These are phyloP conservation scores for Colletotrichum musae DNA, from an alignment of 2,329 filamentous ascomycete genomes.

Conservation along the genomic window DNA sequence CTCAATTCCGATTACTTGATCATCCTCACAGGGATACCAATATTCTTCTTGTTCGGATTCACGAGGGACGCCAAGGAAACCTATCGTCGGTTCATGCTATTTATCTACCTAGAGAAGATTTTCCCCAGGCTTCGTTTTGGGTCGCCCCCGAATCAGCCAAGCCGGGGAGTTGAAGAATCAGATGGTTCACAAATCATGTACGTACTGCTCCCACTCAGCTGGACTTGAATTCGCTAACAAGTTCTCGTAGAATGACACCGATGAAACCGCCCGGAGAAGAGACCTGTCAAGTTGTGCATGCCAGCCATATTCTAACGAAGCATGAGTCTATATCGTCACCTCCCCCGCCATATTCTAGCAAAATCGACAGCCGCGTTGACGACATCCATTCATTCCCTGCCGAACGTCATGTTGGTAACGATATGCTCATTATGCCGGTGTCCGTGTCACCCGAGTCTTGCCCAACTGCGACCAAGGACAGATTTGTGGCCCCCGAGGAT, in stretches of 20 bases:
- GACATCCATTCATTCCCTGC: not conserved
- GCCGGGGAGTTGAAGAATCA: conserved; percentile 1
- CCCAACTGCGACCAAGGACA: not conserved
- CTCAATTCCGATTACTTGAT: conserved; percentile 65
- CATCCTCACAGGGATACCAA: conserved; percentile 61
- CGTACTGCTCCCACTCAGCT: not conserved
- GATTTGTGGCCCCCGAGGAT: not conserved
- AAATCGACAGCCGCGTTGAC: not conserved
- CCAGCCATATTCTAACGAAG: conserved; percentile 6
- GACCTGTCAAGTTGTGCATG: not conserved
- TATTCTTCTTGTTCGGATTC: conserved; percentile 70
- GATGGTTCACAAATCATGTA: conserved; percentile 13
- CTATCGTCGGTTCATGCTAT: conserved; percentile 59
- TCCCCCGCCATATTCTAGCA: not conserved
- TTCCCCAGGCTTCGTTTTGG: conserved; percentile 58
- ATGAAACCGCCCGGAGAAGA: not conserved
- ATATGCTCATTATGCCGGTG: not conserved
- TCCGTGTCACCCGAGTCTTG: not conserved
- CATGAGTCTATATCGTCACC: not conserved
- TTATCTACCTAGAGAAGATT: conserved; percentile 58
- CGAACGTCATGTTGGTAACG: not conserved
- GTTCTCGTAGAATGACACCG: not conserved
- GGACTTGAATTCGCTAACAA: not conserved
- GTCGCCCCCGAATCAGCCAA: conserved; percentile 38
- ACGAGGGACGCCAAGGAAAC: conserved; percentile 67